Conservation (phyloP, 2,329 filamentous ascomycete genomes). For the Macrophomina pseudophaseolina region DNA sequence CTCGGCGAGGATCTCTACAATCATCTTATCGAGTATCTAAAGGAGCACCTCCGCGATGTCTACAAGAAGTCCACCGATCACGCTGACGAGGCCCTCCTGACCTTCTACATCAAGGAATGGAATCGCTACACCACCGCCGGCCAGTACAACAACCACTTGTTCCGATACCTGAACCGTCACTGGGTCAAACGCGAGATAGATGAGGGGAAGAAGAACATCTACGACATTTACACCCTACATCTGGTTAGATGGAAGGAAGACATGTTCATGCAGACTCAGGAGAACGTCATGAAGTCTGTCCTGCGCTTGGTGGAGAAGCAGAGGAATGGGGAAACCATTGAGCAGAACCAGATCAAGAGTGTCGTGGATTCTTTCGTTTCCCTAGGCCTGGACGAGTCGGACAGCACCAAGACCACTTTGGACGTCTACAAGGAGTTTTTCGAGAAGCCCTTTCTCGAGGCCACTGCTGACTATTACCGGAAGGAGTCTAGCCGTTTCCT, state of each 20-base stretch:
- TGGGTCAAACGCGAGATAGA: slow-evolving; percentile 99
- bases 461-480: slow-evolving; percentile 85
- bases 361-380: slow-evolving; percentile 96
- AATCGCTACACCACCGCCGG: slow-evolving; percentile 92
- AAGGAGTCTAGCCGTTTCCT: slow-evolving; percentile 93
- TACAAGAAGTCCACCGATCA: slow-evolving; percentile 76
- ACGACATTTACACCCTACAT: slow-evolving; percentile 96
- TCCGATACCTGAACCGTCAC: slow-evolving; percentile 94
- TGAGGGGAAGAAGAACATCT: slow-evolving; percentile 97
- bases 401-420: slow-evolving; percentile 90
- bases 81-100: slow-evolving; percentile 85
- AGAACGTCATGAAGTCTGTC: slow-evolving; percentile 93
- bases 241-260: slow-evolving; percentile 94
- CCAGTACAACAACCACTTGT: slow-evolving; percentile 97
- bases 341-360: slow-evolving; percentile 94
- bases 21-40: slow-evolving; percentile 85
- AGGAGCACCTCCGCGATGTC: slow-evolving; percentile 73
- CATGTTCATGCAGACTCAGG: slow-evolving; percentile 81
- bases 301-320: slow-evolving; percentile 96
- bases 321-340: slow-evolving; percentile 95
- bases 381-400: slow-evolving; percentile 88
- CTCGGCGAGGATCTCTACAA: slow-evolving; percentile 96
- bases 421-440: slow-evolving; percentile 95
- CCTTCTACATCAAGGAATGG: slow-evolving; percentile 97
- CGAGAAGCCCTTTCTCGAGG: slow-evolving; percentile 86